phyloP scores from a whole-genome alignment of 352 stramenopile species.

The Phytopythium delawarense region DNA sequence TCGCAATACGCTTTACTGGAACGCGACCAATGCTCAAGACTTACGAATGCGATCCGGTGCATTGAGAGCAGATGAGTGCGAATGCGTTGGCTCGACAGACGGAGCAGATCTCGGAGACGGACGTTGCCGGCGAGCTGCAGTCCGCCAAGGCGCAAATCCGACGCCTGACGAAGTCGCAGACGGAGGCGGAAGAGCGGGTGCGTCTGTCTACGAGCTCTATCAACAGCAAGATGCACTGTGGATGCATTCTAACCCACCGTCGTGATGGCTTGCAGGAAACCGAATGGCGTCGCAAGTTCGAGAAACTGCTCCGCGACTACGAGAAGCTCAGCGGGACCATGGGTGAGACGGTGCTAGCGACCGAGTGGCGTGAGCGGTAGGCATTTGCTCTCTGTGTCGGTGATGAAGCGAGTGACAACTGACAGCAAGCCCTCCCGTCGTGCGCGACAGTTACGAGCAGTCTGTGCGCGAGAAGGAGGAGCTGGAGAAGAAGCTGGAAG shows the following conservation, averaged over 20 bases:
- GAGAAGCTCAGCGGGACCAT: conserved; percentile 84
- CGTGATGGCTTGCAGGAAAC: conserved; percentile 40
- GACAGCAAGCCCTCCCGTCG: background rate
- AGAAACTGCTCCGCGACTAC: conserved; percentile 83
- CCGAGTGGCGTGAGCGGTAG: conserved; percentile 78
- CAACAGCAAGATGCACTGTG: background rate
- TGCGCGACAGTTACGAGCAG: conserved; percentile 56
- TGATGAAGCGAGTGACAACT: background rate
- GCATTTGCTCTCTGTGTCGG: background rate
- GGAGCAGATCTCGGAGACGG: conserved; percentile 73
- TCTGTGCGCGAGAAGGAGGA: conserved; percentile 71
- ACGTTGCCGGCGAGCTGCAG: conserved; percentile 68
- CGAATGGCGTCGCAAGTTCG: conserved; percentile 82
- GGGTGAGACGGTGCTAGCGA: conserved; percentile 79
- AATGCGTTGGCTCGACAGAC: conserved; percentile 72
- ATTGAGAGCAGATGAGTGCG: conserved; percentile 58
- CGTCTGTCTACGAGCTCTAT: background rate
- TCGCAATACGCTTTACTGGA: too few relatives aligned
- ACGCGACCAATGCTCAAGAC: background rate
- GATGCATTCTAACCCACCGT: background rate
- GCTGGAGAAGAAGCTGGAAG: conserved; percentile 68
- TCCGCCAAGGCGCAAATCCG: conserved; percentile 69
- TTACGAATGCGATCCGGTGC: background rate
- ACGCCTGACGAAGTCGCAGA: conserved; percentile 67
- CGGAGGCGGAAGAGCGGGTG: conserved; percentile 74